Conservation (phyloP, 2,329 filamentous ascomycete genomes). For the Monosporascus sp. region DNA sequence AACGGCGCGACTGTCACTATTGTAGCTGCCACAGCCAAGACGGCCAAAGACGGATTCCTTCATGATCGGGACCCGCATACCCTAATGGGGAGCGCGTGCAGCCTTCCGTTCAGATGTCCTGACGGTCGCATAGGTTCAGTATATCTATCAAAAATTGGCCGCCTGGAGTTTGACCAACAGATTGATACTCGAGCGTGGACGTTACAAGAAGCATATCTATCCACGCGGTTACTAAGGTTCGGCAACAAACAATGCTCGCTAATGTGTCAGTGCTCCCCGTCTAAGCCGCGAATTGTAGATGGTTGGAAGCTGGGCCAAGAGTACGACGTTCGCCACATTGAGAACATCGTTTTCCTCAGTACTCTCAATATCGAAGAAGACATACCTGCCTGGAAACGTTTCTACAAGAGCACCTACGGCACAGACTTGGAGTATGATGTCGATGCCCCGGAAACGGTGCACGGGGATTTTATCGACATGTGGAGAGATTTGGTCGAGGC, state of each 20-base stretch:
- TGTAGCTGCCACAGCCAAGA: background rate
- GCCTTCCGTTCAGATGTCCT: background rate
- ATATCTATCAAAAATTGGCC: background rate
- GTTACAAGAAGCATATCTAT: background rate
- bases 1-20: background rate
- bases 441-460: background rate
- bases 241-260: background rate
- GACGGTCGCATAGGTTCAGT: background rate
- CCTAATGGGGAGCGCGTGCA: background rate
- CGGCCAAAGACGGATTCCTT: background rate
- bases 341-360: background rate
- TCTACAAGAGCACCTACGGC: background rate
- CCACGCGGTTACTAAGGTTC: background rate
- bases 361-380: background rate
- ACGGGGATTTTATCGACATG: background rate
- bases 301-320: background rate
- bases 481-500: background rate
- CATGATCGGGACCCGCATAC: background rate
- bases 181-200: background rate
- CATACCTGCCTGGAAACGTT: background rate
- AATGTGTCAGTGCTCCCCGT: background rate
- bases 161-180: background rate
- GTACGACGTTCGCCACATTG: background rate
- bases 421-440: background rate
- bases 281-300: background rate